Base-by-base conservation (phyloP, 1,284 basidiomycete genomes). In the Coniferiporia sulphurascens region DNA sequence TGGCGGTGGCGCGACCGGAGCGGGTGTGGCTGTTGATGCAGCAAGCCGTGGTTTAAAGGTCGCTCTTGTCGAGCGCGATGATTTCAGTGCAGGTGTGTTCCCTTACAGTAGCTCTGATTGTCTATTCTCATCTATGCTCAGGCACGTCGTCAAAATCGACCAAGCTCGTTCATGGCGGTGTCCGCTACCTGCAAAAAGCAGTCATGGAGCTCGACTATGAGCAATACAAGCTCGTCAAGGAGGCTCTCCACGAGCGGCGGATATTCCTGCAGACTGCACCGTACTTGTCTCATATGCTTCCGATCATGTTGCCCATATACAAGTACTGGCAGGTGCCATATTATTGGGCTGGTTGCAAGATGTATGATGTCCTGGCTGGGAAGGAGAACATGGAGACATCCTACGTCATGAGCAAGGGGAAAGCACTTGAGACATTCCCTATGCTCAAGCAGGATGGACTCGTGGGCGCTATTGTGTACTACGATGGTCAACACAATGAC, bases 401-500 rank as follows among this genome's bases (percentile, higher is more conserved):
- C 9, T 99, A 99, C 74, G 79, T 98, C 65, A 95, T 99, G 87
- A 90, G 88, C 69, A 91, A 89, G 70, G 90, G 91, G 34, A 95
- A 95, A 70, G 93, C 96, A 0, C 77, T 98, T 32, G 94, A 98
- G 69, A 85, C 89, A 0, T 99, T 98, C 78, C 96, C 96, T 1
- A 97, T 97, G 91, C 82, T 98, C 66, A 98, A 98, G 74, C 78
- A 80, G 19, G 87, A 95, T n/a, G 94, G 93, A 27, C 82, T 98
- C 15, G 92, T 95, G 35, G 96, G 96, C 43, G 94, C 94, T 21
- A 82, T 99, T 62, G 95, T 98, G 52, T 98, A 98, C 74, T 98
- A 98, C 66, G 96, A 99, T 69, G 91, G 95, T 55, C 96, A 98
- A 77, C 96, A 99, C 77, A 99, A 98, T 69, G 96, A 99, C 70